Evolutionary conservation across 2,329 filamentous ascomycete genomes (phyloP), one percentile per base, ranked within the genome.

Genomic region (Colletotrichum sp.): DNA sequence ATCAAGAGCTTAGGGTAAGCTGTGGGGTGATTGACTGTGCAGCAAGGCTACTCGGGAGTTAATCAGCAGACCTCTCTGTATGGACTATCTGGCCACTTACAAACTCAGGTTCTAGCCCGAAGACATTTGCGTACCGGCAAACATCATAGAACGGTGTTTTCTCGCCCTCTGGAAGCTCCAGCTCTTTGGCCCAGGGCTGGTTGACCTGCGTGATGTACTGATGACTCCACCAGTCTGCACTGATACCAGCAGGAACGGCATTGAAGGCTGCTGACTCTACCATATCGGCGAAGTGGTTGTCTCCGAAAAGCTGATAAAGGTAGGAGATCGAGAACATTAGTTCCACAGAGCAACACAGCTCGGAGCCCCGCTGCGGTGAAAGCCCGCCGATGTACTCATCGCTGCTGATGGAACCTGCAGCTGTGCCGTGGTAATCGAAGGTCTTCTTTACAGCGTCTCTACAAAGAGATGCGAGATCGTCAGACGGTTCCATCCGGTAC

Each of bases 21-120:
- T 78, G 91, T 89, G 2, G 86, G 87, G 77, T 91, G 89, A 73
- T 92, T 92, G 74, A 92, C 90, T 2, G 90, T 90, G 78, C 90
- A 92, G 81, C 90, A 92, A 2, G 88, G 87, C 61, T 84, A 71
- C 60, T 15, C 12, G 5, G 32, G 28, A 19, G 0, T 9, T 25
- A 13, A 5, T n/a, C 19, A 34, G 0, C 3, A 30, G 9, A n/a
- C 16, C 13, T 60, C 57, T 30, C 19, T 1, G 0, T 13, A 11
- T n/a, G n/a, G 27, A 15, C 55, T 12, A 19, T 16, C 0, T 13
- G 5, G n/a, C 5, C n/a, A 68, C 75, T 68, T 39, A 79, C 77
- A 68, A 83, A 90, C 39, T 89, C 85, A 3, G 88, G 88, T 72
- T 90, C 89, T 16, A 91, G 82, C 2, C 89, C 89, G 78, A 74